phyloP scores from a whole-genome alignment of 345 rosid genomes.

The Carallia brachiata region DNA sequence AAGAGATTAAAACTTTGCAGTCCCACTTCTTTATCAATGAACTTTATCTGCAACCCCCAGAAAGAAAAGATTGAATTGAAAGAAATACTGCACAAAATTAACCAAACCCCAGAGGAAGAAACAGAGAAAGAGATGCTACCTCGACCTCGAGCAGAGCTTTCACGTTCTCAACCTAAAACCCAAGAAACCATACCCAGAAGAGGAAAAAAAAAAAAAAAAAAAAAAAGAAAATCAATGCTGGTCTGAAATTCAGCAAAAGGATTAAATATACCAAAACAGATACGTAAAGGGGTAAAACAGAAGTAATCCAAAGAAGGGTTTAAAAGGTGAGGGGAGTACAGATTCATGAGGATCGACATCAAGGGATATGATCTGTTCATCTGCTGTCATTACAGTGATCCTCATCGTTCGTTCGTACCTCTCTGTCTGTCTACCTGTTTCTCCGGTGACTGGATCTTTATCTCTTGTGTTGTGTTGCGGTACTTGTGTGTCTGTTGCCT shows the following conservation, averaged over 20 bases:
- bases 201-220: too few species aligned
- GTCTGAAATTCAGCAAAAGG: neutral
- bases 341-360: slow-evolving; percentile 89
- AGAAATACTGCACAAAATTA: neutral
- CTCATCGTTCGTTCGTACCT: slow-evolving; percentile 41
- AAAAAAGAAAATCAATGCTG: slow-evolving; percentile 11
- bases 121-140: slow-evolving; percentile 39
- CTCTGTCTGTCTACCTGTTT: neutral
- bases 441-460: neutral
- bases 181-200: neutral
- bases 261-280: neutral
- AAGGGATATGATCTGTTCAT: slow-evolving; percentile 72
- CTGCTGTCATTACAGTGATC: slow-evolving; percentile 89
- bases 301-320: slow-evolving; percentile 28
- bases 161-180: slow-evolving; percentile 78
- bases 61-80: neutral
- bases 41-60: neutral
- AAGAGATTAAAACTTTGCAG: too few species aligned
- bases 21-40: too few species aligned
- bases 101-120: neutral
- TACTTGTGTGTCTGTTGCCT: neutral
- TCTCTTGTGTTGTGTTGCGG: too few species aligned
- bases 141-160: slow-evolving; percentile 97
- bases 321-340: slow-evolving; percentile 26
- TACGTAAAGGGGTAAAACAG: neutral